phyloP scores from a whole-genome alignment of 805 yeast genomes.

The Candida peoriensis region DNA sequence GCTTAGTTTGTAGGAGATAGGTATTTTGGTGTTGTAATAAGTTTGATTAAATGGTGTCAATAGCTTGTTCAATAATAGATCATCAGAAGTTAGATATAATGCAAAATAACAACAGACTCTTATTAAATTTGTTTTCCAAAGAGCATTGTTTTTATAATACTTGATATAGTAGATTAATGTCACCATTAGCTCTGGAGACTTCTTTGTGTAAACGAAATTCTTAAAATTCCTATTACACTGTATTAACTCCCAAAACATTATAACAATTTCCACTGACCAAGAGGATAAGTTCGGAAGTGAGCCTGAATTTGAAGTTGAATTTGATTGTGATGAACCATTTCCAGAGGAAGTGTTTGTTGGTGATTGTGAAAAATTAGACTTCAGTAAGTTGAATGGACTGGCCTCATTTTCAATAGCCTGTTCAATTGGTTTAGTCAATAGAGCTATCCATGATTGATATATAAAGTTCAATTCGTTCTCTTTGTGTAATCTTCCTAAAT shows the following conservation, averaged over 20 bases:
- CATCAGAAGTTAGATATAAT: constrained; percentile 42
- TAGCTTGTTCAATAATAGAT: constrained; percentile 32
- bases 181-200: constrained; percentile 49
- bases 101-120: constrained; percentile 48
- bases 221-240: constrained; percentile 65
- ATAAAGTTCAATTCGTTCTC: constrained; percentile 50
- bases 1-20: constrained; percentile 43
- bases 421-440: constrained; percentile 43
- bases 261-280: constrained; percentile 55
- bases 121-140: constrained; percentile 35
- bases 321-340: neutral
- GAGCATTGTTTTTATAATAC: constrained; percentile 37
- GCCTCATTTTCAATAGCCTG: constrained; percentile 33
- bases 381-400: constrained; percentile 28
- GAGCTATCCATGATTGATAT: constrained; percentile 40
- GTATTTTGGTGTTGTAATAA: constrained; percentile 45
- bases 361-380: constrained; percentile 13
- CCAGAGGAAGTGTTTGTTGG: constrained; percentile 8
- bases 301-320: constrained; percentile 15
- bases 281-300: constrained; percentile 34
- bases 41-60: constrained; percentile 39
- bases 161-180: constrained; percentile 53
- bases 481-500: constrained; percentile 48
- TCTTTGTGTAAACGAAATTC: constrained; percentile 37
- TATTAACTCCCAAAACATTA: constrained; percentile 69